Percentiles rank a stretch among this genome's conserved stretches.
phyloP scores from a whole-genome alignment of 371 early-diverging fungal genomes.

The Mortierella sp. region DNA sequence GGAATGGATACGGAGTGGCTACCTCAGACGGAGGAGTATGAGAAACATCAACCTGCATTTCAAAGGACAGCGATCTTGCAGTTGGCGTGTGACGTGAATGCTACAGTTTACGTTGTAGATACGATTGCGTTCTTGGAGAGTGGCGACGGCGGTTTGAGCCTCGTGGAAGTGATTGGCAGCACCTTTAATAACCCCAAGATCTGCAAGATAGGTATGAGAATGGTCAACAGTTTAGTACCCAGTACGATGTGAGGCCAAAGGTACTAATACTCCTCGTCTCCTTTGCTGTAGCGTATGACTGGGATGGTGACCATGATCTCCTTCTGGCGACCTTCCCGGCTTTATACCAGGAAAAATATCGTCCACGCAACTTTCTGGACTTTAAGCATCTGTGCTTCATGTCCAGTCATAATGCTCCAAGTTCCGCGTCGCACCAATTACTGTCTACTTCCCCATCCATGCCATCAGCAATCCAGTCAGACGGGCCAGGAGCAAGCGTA shows the following conservation, averaged over 20 bases:
- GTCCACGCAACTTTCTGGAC: slow-evolving; percentile 28
- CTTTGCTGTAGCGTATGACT: slow-evolving; percentile 23
- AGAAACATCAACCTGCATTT: not conserved
- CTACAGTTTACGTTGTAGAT: slow-evolving; percentile 32
- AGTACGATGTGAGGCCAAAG: too few relatives aligned
- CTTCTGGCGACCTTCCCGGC: slow-evolving; percentile 17
- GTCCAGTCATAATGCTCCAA: not conserved
- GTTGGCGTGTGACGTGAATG: slow-evolving; percentile 19
- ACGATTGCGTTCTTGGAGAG: slow-evolving; percentile 20
- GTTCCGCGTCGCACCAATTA: too few relatives aligned
- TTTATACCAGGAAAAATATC: slow-evolving; percentile 6
- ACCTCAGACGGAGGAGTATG: slow-evolving; percentile 15
- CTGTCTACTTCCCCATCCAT: too few relatives aligned
- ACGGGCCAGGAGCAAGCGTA: too few relatives aligned
- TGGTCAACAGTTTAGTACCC: too few relatives aligned
- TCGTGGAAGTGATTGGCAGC: slow-evolving; percentile 17
- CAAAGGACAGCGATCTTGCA: slow-evolving; percentile 31
- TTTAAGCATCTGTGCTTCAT: slow-evolving; percentile 21
- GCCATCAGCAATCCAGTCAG: slow-evolving; percentile 1
- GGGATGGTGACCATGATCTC: slow-evolving; percentile 36
- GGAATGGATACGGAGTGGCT: slow-evolving; percentile 48
- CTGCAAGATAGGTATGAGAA: slow-evolving; percentile 24
- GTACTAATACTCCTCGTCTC: too few relatives aligned
- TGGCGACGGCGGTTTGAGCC: not conserved
- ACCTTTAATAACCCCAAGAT: slow-evolving; percentile 6